Conservation (phyloP, 1,139 yeast species). For the Debaryomyces sp. region DNA sequence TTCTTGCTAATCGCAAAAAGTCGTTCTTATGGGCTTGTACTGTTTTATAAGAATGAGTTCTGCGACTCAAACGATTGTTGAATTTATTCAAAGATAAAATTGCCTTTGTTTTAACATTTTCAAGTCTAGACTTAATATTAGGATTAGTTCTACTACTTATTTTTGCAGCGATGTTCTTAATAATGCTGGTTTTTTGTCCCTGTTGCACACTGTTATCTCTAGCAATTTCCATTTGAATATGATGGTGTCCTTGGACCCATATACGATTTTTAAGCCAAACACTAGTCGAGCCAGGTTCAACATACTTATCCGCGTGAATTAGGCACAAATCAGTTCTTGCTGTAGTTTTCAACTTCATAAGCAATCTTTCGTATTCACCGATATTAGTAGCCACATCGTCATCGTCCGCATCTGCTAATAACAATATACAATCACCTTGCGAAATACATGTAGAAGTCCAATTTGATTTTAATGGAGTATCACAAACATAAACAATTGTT, state of each 20-base stretch:
- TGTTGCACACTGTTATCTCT: conserved; percentile 18
- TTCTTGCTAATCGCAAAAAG: conserved; percentile 84
- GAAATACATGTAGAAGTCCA: conserved; percentile 95
- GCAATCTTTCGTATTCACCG: conserved; percentile 82
- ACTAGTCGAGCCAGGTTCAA: conserved; percentile 82
- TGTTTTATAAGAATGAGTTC: conserved; percentile 38
- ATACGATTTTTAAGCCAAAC: conserved; percentile 81
- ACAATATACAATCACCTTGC: conserved; percentile 87
- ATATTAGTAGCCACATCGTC: conserved; percentile 65
- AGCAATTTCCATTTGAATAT: conserved; percentile 62
- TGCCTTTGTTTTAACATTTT: conserved; percentile 35
- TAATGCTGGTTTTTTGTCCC: conserved; percentile 24
- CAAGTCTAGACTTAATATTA: conserved; percentile 34
- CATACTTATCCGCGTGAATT: conserved; percentile 80
- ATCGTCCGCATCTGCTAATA: conserved; percentile 69
- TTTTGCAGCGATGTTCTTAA: conserved; percentile 42
- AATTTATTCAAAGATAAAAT: conserved; percentile 26
- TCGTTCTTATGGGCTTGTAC: conserved; percentile 77
- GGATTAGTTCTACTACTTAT: conserved; percentile 39
- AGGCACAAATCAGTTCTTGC: conserved; percentile 88
- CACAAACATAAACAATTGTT: conserved; percentile 86
- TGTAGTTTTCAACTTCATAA: conserved; percentile 76
- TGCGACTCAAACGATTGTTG: conserved; percentile 17
- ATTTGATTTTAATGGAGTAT: conserved; percentile 75
- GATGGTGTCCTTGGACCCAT: conserved; percentile 96